These are phyloP conservation scores for Pontederia paniculata DNA, from an alignment of 176 grass and related monocot species.

Conservation along the genomic window DNA sequence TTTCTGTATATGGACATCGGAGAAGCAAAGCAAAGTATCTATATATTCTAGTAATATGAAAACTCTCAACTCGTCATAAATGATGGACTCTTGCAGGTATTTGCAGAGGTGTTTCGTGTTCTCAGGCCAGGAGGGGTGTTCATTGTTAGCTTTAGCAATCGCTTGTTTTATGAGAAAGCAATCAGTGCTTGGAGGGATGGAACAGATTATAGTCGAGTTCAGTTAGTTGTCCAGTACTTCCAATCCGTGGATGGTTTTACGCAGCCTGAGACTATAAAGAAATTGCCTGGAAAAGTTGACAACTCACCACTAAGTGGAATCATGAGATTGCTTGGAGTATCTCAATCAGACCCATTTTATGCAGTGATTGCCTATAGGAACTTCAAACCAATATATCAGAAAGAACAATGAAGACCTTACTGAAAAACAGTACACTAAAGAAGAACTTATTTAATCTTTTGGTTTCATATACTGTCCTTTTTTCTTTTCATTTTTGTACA, in stretches of 20 bases:
- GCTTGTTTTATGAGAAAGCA: conserved; percentile 90
- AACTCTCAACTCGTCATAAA: too few relatives aligned
- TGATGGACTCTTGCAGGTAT: conserved; percentile 41
- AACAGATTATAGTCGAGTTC: conserved; percentile 65
- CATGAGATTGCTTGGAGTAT: conserved; percentile 47
- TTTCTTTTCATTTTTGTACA: too few relatives aligned
- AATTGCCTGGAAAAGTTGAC: conserved; percentile 30
- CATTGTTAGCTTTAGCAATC: conserved; percentile 85
- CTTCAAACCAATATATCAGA: conserved; percentile 42
- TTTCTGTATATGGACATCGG: too few relatives aligned
- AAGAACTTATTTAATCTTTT: too few relatives aligned
- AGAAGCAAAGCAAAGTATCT: too few relatives aligned
- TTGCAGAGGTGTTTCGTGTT: conserved; percentile 75
- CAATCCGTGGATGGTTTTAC: conserved; percentile 81
- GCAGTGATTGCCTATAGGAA: conserved; percentile 73
- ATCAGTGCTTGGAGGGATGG: conserved; percentile 80
- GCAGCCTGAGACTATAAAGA: conserved; percentile 60
- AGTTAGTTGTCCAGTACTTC: conserved; percentile 77
- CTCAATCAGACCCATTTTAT: conserved; percentile 67
- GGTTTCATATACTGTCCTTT: too few relatives aligned
- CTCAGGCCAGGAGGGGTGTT: conserved; percentile 78
- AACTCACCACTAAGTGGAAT: conserved; percentile 39
- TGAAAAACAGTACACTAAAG: too few relatives aligned
- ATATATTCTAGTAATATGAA: too few relatives aligned
- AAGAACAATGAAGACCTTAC: background rate